Evolutionary conservation across 2,329 filamentous ascomycete genomes (phyloP), one percentile per base, ranked within the genome.

Genomic region (Sordariomycetes sp.): DNA sequence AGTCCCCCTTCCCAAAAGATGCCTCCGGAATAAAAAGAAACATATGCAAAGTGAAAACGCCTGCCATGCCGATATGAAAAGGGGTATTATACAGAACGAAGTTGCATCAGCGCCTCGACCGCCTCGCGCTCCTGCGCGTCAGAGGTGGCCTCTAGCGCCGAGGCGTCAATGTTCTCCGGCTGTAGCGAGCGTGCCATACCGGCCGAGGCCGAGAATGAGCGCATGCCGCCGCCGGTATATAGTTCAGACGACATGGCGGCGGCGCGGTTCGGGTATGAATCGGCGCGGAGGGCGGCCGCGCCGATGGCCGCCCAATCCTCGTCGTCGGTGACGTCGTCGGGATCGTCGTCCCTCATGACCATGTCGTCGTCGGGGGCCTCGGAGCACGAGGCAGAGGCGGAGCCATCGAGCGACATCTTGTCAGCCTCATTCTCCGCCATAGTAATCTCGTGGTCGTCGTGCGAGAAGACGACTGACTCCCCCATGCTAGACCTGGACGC

Each of bases 251-350:
- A 70, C 65, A 66, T 63, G 77, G 85, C 72, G 57, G 76, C 73
- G 8, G 69, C 74, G 63, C 75, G 79, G 64, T 72, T 78, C 57
- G 79, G 76, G 65, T 84, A 84, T 7, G 82, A 85, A 54, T 79
- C 78, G 59, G 81, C 80, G 62, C 91, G 85, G 63, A 96, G 79
- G 62, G 89, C 89, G 57, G 87, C 90, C 34, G 91, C 89, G 57
- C 90, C 92, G 61, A 96, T 87, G 56, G 87, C 84, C 53, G 88
- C 89, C 91, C 92, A 96, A 71, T 97, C 91, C 71, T 97, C 92
- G 67, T 96, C 90, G 67, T 97, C 94, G 25, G 94, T 97, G 59
- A 89, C 81, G 66, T 96, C 90, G 62, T 87, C 85, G 60, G 89
- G 83, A 66, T 95, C 87, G 63, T 89, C 86, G 64, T 85, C 84